Evolutionary conservation across 192 early-diverging fungal genomes (phyloP), one percentile per base, ranked within the genome.

Genomic region (Thamnidium elegans): DNA sequence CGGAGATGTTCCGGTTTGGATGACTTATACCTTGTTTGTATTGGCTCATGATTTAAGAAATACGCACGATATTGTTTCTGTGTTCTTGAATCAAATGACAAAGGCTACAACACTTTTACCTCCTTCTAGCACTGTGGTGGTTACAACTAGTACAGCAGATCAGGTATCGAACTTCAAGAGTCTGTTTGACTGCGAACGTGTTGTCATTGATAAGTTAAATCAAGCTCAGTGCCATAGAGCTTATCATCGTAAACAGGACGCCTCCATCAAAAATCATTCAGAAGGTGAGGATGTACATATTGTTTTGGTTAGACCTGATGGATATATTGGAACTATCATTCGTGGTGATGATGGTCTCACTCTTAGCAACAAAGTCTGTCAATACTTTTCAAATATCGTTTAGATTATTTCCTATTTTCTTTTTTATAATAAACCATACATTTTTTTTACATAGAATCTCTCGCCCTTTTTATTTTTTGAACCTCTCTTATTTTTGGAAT

Each of bases 141-240:
- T 59, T 7, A 65, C 69, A 3, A 65, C 69, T 1, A 65, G 53
- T 23, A 65, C 53, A n/a, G 53, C 62, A 8, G 55, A 59, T 52
- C 53, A 44, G 34, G 21, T 59, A 1, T 23, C 21, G 14, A 51
- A 19, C 47, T 60, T n/a, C 31, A 36, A 58, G 19, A 39, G n/a
- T 3, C 7, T 42, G 1, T 30, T 42, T 34, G 13, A 43, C 14
- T 3, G 21, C 21, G 58, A 65, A 42, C 14, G 8, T 0, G 51
- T 72, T 21, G 34, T 65, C 5, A 19, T 72, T 14, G 70, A 72
- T 55, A 72, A 72, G 23, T 36, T 72, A 23, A 72, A 72, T 62
- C 50, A 46, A 11, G 50, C 62, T 14, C 70, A 72, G 39, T 72
- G 70, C 11, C 70, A 72, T 21, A 45, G 53, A 21, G 46, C 32